Evolutionary conservation across 352 stramenopile species (phyloP), one percentile per base, ranked within the genome.

Genomic region (Globisporangium nunn): DNA sequence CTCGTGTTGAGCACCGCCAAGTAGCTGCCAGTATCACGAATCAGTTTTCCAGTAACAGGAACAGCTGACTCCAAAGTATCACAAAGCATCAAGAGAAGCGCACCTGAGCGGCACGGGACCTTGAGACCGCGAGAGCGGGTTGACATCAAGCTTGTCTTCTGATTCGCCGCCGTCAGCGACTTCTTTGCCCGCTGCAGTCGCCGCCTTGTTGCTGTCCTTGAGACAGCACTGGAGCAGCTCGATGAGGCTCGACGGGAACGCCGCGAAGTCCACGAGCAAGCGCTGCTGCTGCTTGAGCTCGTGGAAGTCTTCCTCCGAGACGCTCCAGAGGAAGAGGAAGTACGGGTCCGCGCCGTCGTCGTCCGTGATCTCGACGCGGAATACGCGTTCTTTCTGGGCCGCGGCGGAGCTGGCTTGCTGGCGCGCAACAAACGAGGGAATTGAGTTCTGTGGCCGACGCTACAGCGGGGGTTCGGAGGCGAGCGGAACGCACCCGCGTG

Each of bases 261-360:
- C 85, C 18, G 65, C 71, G 74, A 98, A 98, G 70, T 98, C 93
- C 47, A 98, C 91, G 6, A 98, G 77, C 39, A 98, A 67, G 35
- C 78, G 74, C 70, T 98, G 93, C 62, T 98, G 91, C 56, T 90
- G 74, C 72, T 98, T 98, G 4, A 98, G 70, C 41, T 95, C 82
- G 62, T 97, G 92, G 64, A 98, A 98, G 62, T 98, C 90, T 64
- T 96, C 88, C 64, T 98, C 93, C 28, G 85, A 93, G 33, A 98
- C 93, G 63, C 95, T 91, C 73, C 93, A 92, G 14, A 93, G 73
- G 62, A 94, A 97, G 48, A 97, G 63, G 62, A 97, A 98, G 60
- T 91, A 97, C 57, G 88, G 84, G 54, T 98, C 89, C 4, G 64
- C 72, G 45, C 96, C 85, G 47, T 97, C 83, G 48, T 94, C 91